A percentile compares a stretch with the other conserved stretches of the same genome.
Conservation (phyloP, 1,284 basidiomycete species). For the Salmacisia buchloeana region DNA sequence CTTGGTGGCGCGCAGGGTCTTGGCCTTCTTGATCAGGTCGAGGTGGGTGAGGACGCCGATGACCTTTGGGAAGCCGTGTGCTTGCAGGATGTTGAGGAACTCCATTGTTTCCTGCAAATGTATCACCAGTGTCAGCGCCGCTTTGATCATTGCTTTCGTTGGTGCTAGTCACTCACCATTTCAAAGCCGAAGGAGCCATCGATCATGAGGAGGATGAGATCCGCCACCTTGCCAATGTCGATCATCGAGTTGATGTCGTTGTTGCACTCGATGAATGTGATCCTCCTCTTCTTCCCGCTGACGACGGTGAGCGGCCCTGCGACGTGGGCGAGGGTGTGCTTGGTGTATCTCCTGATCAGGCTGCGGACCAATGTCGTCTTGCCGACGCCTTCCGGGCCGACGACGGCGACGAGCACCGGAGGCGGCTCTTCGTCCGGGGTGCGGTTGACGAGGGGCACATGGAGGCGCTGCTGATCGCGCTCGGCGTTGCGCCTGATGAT, state of each 20-base stretch:
- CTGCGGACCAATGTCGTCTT: conserved; percentile 92
- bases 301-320: conserved; percentile 96
- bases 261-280: conserved; percentile 96
- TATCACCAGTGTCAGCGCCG: background rate
- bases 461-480: conserved; percentile 84
- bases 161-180: conserved; percentile 82
- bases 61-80: conserved; percentile 97
- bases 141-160: background rate
- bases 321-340: conserved; percentile 82
- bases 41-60: conserved; percentile 93
- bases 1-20: conserved; percentile 82
- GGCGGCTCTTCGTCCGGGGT: conserved; percentile 80
- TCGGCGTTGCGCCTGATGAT: conserved; percentile 87
- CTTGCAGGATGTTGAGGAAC: conserved; percentile 92
- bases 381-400: conserved; percentile 91
- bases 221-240: conserved; percentile 92
- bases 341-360: conserved; percentile 85
- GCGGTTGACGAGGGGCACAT: conserved; percentile 90
- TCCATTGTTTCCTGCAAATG: conserved; percentile 85
- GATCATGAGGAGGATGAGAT: conserved; percentile 92
- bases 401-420: conserved; percentile 90
- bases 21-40: conserved; percentile 90
- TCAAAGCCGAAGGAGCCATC: conserved; percentile 97
- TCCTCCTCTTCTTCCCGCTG: conserved; percentile 75
- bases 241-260: conserved; percentile 98